These are phyloP conservation scores for Russula virescens DNA, from an alignment of 768 basidiomycete species.

Conservation along the genomic window DNA sequence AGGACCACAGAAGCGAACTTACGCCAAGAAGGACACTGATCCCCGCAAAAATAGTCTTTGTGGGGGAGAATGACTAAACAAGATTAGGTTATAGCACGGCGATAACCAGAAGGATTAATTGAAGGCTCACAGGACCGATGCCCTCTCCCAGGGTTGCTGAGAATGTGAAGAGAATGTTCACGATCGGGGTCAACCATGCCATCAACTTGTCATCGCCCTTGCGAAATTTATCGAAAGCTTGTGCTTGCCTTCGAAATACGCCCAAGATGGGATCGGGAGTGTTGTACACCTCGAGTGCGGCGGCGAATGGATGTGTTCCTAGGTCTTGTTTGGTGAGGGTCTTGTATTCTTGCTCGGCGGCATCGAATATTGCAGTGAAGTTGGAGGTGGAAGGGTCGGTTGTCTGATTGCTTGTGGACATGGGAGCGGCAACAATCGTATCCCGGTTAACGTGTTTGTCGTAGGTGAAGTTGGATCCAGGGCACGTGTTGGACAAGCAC, in stretches of 20 bases:
- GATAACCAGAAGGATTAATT: too few species aligned
- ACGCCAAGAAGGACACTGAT: conserved; percentile 1
- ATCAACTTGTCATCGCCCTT: neutral
- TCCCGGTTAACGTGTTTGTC: too few species aligned
- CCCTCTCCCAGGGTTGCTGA: neutral
- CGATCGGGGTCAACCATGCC: neutral
- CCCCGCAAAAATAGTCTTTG: neutral
- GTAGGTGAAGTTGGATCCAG: too few species aligned
- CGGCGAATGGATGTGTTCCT: neutral
- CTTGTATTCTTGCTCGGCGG: neutral
- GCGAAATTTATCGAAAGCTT: neutral
- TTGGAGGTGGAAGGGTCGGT: neutral
- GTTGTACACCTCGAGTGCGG: neutral
- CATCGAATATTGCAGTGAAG: neutral
- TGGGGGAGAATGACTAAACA: neutral
- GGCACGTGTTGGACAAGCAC: too few species aligned
- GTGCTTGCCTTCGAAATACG: neutral
- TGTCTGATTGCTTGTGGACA: neutral
- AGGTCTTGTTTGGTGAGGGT: neutral
- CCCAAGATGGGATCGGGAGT: neutral
- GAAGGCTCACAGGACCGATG: neutral
- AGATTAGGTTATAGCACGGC: neutral
- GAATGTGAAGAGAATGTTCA: neutral
- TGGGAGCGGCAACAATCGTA: neutral
- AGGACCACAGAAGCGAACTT: neutral